Evolutionary conservation across 352 stramenopile species (phyloP), one percentile per base, ranked within the genome.

Genomic region (Hyaloperonospora brassicae): DNA sequence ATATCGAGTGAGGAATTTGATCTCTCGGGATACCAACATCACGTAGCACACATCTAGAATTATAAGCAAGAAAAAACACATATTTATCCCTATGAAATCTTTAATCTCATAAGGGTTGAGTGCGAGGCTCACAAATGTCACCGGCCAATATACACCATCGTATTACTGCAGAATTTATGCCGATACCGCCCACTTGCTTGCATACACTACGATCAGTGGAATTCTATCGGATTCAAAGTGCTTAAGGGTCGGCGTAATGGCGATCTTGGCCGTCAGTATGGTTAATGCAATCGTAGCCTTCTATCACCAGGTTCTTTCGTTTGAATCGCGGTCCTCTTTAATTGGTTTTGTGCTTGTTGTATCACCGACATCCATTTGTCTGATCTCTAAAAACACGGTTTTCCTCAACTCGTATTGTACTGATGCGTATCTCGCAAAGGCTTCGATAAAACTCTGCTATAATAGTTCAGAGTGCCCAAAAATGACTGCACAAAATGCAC

Each of bases 21-120:
- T 49, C 30, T 4, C n/a, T 1, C 47, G 11, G 41, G 41, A 17
- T 21, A 43, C 9, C 6, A 66, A 10, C 47, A 57, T 55, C 2
- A 12, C 50, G 9, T 54, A 60, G 13, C 36, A 44, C 1, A 50
- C 9, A 41, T 52, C 43, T 10, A 66, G 22, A 2, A 58, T 50
- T 10, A 25, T 31, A 1, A 66, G 24, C 3, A 57, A 21, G 3
- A 40, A 30, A 0, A 64, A 14, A n/a, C 7, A 54, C 31, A 23
- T 54, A 41, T 7, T 60, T 54, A 11, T 64, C 57, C 3, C 47
- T 1, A 46, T 23, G 13, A 35, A 23, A 21, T 61, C 59, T 14
- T 47, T 51, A 1, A 61, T 8, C 31, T 66, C 59, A 34, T 52
- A 56, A 0, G 27, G 10, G 36, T 66, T 66, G 30, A 61, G 27